Base-by-base conservation (phyloP, 768 basidiomycete genomes). In the Phylloporus sp. region DNA sequence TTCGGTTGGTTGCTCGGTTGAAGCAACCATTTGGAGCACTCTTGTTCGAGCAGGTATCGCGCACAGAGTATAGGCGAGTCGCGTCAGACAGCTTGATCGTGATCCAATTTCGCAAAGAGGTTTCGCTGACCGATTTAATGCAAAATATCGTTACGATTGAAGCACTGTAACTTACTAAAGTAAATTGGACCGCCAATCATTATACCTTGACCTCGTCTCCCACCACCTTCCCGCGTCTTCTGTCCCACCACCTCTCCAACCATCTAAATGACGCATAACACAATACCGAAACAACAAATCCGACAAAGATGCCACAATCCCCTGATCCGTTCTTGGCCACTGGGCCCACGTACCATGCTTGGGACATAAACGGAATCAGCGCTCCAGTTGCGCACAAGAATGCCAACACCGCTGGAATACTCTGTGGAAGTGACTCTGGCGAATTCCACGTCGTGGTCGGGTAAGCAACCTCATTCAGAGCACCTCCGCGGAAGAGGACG, bases 281-380 rank as follows among this genome's bases (percentile, higher is more conserved):
- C 26, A 73, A 29, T n/a, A 51, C 49, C 1, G 71, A 63, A 0
- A 68, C 65, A 22, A 64, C 64, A 43, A 71, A 75, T n/a, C 69
- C 75, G 18, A 70, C 69, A 32, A 74, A 66, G 32, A 81, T 65
- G 0, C 76, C 79, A 32, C 80, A 74, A 49, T 81, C 80, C 9
- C 80, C 80, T 16, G 76, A 72, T 4, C 72, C 70, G 5, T 54
- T 47, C 20, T 45, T 60, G 20, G 80, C 80, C 27, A 81, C 73
- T 1, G 79, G 77, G 0, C 80, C 79, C 5, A 70, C 68, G 54
- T 73, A 81, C 77, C 77, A 81, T 32, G 64, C 77, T 40, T 81
- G 79, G 40, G 74, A 72, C 78, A 80, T 80, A 51, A 73, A 76
- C 15, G 76, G 71, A 6, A 80, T 62, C 39, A 76, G 61, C 26